phyloP scores from a whole-genome alignment of 2,329 filamentous ascomycete species.

The Cytospora schulzeri region DNA sequence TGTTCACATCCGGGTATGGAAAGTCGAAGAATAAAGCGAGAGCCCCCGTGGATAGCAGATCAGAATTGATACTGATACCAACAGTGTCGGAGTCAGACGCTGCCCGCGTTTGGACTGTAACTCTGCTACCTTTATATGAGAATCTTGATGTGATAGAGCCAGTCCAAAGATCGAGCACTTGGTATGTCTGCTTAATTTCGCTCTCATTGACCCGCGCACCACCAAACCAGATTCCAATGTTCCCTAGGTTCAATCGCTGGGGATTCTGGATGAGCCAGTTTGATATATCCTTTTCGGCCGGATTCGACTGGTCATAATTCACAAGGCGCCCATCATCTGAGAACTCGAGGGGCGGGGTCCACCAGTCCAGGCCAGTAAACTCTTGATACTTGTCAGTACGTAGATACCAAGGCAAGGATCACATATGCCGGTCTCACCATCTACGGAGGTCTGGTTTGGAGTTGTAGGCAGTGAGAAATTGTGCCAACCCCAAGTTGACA shows the following conservation, averaged over 20 bases:
- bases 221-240: slow-evolving; percentile 49
- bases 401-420: neutral
- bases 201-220: slow-evolving; percentile 43
- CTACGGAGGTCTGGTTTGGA: slow-evolving; percentile 39
- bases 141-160: slow-evolving; percentile 49
- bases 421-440: slow-evolving; percentile 33
- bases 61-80: slow-evolving; percentile 46
- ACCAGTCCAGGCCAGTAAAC: slow-evolving; percentile 46
- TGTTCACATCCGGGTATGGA: slow-evolving; percentile 51
- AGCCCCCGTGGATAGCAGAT: slow-evolving; percentile 40
- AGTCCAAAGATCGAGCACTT: slow-evolving; percentile 51
- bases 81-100: slow-evolving; percentile 50
- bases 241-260: slow-evolving; percentile 52
- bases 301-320: slow-evolving; percentile 46
- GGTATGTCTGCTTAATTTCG: slow-evolving; percentile 42
- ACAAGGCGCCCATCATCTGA: slow-evolving; percentile 41
- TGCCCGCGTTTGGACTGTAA: slow-evolving; percentile 46
- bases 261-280: slow-evolving; percentile 51
- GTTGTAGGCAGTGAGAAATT: slow-evolving; percentile 50
- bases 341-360: slow-evolving; percentile 34
- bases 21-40: slow-evolving; percentile 56
- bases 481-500: slow-evolving; percentile 54
- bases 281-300: slow-evolving; percentile 44
- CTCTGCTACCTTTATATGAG: slow-evolving; percentile 40
- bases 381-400: slow-evolving; percentile 34